phyloP scores from a whole-genome alignment of 164 flowering plant species.

The Vitis labrusca region DNA sequence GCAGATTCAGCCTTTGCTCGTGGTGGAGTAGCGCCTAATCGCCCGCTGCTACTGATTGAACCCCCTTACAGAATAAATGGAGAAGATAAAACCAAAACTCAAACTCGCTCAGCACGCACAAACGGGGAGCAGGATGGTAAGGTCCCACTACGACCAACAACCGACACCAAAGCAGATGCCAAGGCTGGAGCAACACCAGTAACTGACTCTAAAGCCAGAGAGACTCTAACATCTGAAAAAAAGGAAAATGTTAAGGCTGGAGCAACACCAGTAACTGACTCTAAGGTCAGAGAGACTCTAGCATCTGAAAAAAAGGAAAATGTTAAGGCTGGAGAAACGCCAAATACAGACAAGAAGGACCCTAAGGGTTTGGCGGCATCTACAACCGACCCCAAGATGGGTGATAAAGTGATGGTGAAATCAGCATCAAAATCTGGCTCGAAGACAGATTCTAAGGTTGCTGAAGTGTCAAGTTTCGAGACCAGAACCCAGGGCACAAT shows the following conservation, averaged over 20 bases:
- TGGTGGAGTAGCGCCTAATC: conserved; percentile 43
- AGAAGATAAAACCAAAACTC: conserved; percentile 55
- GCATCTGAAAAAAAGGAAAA: conserved; percentile 18
- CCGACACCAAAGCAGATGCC: conserved; percentile 23
- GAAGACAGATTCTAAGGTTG: conserved; percentile 8
- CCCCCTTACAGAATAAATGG: conserved; percentile 66
- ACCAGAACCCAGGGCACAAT: neutral
- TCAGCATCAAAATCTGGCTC: conserved; percentile 19
- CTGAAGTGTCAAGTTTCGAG: conserved; percentile 12
- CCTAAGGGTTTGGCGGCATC: conserved; percentile 12
- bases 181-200: conserved; percentile 19
- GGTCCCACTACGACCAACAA: conserved; percentile 13
- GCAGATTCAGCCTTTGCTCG: conserved; percentile 43
- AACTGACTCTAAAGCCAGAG: conserved; percentile 22
- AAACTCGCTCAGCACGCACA: conserved; percentile 41
- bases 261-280: conserved; percentile 15
- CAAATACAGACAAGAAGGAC: conserved; percentile 24
- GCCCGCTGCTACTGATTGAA: conserved; percentile 67
- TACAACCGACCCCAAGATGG: conserved; percentile 17
- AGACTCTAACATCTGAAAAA: conserved; percentile 12
- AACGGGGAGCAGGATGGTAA: conserved; percentile 48
- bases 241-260: conserved; percentile 23
- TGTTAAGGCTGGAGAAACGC: conserved; percentile 20
- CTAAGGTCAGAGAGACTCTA: conserved; percentile 20
- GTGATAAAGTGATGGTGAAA: conserved; percentile 18